Conservation (phyloP, 768 basidiomycete species). For the Psilocybe subaeruginosa region DNA sequence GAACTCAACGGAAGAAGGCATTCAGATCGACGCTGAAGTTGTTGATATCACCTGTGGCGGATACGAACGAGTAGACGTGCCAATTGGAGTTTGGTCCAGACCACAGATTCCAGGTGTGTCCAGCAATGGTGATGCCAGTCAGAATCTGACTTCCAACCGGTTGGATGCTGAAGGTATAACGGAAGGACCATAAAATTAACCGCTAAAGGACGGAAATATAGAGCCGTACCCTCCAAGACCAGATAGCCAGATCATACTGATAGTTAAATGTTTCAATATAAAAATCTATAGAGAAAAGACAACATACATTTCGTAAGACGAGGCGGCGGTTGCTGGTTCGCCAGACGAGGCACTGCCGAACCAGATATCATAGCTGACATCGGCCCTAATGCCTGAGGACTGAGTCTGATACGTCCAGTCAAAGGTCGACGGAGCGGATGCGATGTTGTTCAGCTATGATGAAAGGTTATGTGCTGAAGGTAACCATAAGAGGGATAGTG, state of each 20-base stretch:
- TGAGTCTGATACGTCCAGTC: conserved; percentile 49
- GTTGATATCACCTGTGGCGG: conserved; percentile 46
- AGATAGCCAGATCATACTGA: conserved; percentile 66
- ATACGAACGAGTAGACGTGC: conserved; percentile 61
- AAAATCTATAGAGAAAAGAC: not conserved
- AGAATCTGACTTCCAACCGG: conserved; percentile 54
- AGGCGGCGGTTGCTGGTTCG: conserved; percentile 46
- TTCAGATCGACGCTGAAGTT: conserved; percentile 56
- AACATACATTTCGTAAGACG: conserved; percentile 56
- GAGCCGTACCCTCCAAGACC: conserved; percentile 47
- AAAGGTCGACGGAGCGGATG: conserved; percentile 53
- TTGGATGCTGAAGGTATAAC: conserved; percentile 41
- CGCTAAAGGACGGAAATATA: not conserved
- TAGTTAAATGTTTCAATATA: not conserved
- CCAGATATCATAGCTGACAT: conserved; percentile 66
- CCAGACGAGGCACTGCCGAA: conserved; percentile 45
- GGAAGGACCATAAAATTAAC: not conserved
- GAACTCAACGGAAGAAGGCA: conserved; percentile 52
- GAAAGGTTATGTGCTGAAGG: not conserved
- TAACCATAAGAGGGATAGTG: too few species aligned
- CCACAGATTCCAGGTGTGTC: conserved; percentile 61
- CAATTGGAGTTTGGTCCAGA: conserved; percentile 55
- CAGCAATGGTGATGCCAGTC: conserved; percentile 43
- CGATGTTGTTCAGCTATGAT: conserved; percentile 40
- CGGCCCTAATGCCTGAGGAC: conserved; percentile 51